Base-by-base conservation (phyloP, 257 asterid species). In the Solanum bukasovii region DNA sequence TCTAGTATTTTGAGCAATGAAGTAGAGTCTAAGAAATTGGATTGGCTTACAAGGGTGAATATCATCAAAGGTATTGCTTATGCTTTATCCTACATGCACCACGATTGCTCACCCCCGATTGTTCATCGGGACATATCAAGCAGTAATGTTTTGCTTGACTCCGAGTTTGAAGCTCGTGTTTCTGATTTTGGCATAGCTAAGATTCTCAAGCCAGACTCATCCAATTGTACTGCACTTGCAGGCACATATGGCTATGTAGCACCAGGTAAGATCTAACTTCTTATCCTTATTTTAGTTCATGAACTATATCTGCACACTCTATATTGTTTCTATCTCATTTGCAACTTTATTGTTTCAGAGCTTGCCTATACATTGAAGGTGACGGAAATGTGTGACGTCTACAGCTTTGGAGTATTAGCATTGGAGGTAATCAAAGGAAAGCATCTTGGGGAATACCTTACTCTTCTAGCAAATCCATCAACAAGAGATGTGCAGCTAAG, bases 101-200 rank as follows among this genome's bases (percentile, higher is more conserved):
- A 87, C 2, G 49, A 81, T 67, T 87, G 89, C 52, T 81, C 73
- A 2, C 84, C 74, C 6, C 89, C 84, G 1, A 70, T 87, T 83
- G 87, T 87, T 70, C 89, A 70, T 70, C 75, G 89, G 44, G 87
- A 87, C 87, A 87, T 87, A 46, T 81, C 83, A 23, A 70, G 84
- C 31, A 83, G 35, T 46, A 87, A 87, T 44, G 31, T 87, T 49
- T 83, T 87, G 83, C 89, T 82, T 5, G 89, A 87, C 16, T 18
- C 61, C 9, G 61, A 87, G 40, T 87, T 5, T 38, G 42, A 44
- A 34, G 87, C 87, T 34, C n/a, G 49, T 46, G 73, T 87, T 44
- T 44, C 87, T 4, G 87, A 87, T 25, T 87, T 87, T 83, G 89
- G 89, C 75, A 87, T 86, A 25, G 87, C 89, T 9, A 87, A 83